These are phyloP conservation scores for Acacia crassicarpa DNA, from an alignment of 306 rosid genomes.

Conservation along the genomic window DNA sequence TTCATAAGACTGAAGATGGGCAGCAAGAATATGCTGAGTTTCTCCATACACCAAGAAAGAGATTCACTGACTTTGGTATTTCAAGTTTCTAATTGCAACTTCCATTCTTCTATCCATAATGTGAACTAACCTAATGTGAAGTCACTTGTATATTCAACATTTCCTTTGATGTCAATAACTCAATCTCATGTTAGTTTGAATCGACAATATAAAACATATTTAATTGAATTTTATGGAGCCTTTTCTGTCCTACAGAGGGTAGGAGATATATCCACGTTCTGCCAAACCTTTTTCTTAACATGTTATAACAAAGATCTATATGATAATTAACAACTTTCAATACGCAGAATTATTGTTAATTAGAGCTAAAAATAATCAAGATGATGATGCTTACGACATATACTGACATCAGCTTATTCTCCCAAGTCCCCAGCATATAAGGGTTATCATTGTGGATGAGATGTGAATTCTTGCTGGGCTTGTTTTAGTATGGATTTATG, in stretches of 20 bases:
- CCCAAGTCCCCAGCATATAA: background rate
- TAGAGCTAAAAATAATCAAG: background rate
- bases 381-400: too few relatives aligned
- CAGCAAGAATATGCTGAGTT: conserved; percentile 89
- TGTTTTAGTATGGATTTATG: background rate
- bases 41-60: conserved; percentile 88
- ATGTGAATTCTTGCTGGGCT: background rate
- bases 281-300: background rate
- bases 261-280: background rate
- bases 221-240: background rate
- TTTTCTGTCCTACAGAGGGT: background rate
- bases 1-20: conserved; percentile 77
- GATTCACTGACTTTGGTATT: conserved; percentile 78
- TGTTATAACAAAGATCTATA: background rate
- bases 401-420: background rate
- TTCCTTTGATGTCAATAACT: conserved; percentile 20
- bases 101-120: conserved; percentile 17
- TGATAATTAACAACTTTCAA: background rate
- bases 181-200: background rate
- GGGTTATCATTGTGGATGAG: conserved; percentile 4
- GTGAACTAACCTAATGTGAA: background rate
- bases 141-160: background rate
- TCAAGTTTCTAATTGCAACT: conserved; percentile 17
- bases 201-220: background rate
- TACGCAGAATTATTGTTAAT: background rate